Evolutionary conservation across 371 early-diverging fungal genomes (phyloP), one percentile per base, ranked within the genome.

Genomic region (Mucor velutinosus): DNA sequence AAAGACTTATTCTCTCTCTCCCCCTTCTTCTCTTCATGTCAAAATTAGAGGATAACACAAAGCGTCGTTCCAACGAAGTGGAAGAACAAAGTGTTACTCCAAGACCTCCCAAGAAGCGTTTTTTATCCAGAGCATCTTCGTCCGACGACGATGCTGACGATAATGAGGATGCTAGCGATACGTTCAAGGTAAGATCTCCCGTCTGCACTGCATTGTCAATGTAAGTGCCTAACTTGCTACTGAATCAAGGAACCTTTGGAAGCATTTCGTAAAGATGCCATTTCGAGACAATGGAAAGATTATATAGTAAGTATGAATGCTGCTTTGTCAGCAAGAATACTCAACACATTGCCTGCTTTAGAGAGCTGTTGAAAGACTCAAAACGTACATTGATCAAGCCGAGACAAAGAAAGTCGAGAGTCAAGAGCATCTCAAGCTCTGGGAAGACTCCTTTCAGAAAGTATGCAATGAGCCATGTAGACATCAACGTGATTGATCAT

Each of bases 201-300:
- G 17, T 12, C 7, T 58, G 6, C 21, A 4, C 3, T 1, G 1
- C 14, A 33, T 4, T 23, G 19, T 3, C 27, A 17, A 21, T 0
- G 17, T 7, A n/a, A n/a, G 15, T 15, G 39, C 10, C 39, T 25
- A 14, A 64, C 14, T 37, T 37, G 5, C 21, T 4, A 33, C 23
- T n/a, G 14, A 7, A 25, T 21, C 23, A 62, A 74, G 75, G 75
- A 74, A 62, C 75, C 75, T 35, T 68, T 74, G 43, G 75, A 74
- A 60, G 67, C 68, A 17, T 74, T 70, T 47, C 70, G 71, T 55
- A 70, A 64, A 64, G 75, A 74, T 41, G 75, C 75, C 23, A 74
- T 74, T 39, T 39, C 59, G 43, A 67, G 75, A 62, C 75, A 74
- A 57, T 74, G 71, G 75, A 74, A 74, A 59, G 75, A 74, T 11